Base-by-base conservation (phyloP, 2,329 filamentous ascomycete genomes). In the Pleurostoma richardsiae region DNA sequence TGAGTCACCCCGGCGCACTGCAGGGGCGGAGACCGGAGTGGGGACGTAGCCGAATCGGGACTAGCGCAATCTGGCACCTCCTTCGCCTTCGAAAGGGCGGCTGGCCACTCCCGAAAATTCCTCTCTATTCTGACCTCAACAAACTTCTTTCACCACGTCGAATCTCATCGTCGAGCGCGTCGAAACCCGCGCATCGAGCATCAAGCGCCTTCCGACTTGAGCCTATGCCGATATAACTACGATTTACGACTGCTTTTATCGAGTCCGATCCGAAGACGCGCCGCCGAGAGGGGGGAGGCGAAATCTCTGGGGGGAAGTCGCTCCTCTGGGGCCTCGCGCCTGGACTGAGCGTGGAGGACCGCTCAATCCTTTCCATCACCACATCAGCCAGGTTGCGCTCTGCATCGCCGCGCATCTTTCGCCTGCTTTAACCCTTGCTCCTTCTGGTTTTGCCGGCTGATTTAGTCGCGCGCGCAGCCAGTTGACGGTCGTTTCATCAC, bases 141-240 rank as follows among this genome's bases (percentile, higher is more conserved):
- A 66, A 65, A 67, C 63, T 65, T 66, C 67, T 69, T 67, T 71
- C 68, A 69, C 62, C 57, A 61, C 59, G 39, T 47, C 48, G 53
- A 52, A 59, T 53, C 57, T 51, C 69, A 76, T 72, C 71, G 68
- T 64, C 67, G 69, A 71, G 71, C 78, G 76, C 72, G 73, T 74
- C 75, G 68, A 67, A 64, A 69, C 71, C 70, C 70, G 68, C 65
- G 66, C 66, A 59, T 59, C 52, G 57, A 56, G 55, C 56, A 58
- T 51, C 52, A 49, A 56, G 60, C 59, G 57, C 47, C 50, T 48
- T 56, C 57, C 61, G 64, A 65, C 57, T 61, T 57, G 54, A 49
- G 49, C 54, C 56, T 59, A 59, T 60, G 70, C 43, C 51, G 60
- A 59, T 54, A 54, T 56, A 55, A 60, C 51, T 58, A 64, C 67